A percentile compares a stretch with the other conserved stretches of the same genome.
Evolutionary conservation across 2,329 filamentous ascomycete species (phyloP).

Genomic region (Pleochaeta shiraiana): DNA sequence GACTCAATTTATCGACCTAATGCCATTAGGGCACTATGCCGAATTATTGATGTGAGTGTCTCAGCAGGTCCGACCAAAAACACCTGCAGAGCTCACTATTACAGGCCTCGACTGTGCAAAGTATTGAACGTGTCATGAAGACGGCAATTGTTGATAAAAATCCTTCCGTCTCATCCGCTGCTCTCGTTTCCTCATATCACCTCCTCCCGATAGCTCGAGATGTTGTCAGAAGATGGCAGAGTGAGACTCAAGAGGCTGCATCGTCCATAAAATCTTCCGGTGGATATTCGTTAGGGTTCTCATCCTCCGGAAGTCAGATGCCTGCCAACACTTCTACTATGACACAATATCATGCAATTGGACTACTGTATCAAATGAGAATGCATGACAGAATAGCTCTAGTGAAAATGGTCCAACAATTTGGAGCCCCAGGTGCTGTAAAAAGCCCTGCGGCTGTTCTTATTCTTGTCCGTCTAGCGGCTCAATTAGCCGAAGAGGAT

Average conservation of each 20-base stretch:
- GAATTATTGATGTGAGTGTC: slow-evolving; percentile 72
- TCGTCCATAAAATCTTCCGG: slow-evolving; percentile 72
- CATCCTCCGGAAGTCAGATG: slow-evolving; percentile 50
- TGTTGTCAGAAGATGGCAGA: slow-evolving; percentile 94
- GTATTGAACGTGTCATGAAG: slow-evolving; percentile 96
- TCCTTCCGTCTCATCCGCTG: slow-evolving; percentile 88
- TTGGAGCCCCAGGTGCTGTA: slow-evolving; percentile 71
- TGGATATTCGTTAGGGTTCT: slow-evolving; percentile 81
- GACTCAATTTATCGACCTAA: slow-evolving; percentile 90
- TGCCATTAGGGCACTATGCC: slow-evolving; percentile 83
- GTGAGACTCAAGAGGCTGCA: slow-evolving; percentile 92
- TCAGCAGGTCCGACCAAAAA: slow-evolving; percentile 6
- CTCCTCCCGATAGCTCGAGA: slow-evolving; percentile 90
- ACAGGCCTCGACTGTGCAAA: slow-evolving; percentile 83
- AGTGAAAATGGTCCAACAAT: slow-evolving; percentile 99
- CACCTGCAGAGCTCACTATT: slow-evolving; percentile 10
- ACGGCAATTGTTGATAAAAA: slow-evolving; percentile 99
- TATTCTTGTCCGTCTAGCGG: slow-evolving; percentile 78
- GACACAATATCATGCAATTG: slow-evolving; percentile 97
- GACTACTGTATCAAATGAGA: slow-evolving; percentile 92
- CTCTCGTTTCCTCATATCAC: slow-evolving; percentile 92
- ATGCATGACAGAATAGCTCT: slow-evolving; percentile 94
- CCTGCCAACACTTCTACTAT: slow-evolving; percentile 89
- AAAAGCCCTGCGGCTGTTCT: slow-evolving; percentile 90
- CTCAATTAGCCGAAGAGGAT: slow-evolving; percentile 88